These are phyloP conservation scores for Incumbomyces delicatus DNA, from an alignment of 2,329 filamentous ascomycete genomes.

Conservation along the genomic window DNA sequence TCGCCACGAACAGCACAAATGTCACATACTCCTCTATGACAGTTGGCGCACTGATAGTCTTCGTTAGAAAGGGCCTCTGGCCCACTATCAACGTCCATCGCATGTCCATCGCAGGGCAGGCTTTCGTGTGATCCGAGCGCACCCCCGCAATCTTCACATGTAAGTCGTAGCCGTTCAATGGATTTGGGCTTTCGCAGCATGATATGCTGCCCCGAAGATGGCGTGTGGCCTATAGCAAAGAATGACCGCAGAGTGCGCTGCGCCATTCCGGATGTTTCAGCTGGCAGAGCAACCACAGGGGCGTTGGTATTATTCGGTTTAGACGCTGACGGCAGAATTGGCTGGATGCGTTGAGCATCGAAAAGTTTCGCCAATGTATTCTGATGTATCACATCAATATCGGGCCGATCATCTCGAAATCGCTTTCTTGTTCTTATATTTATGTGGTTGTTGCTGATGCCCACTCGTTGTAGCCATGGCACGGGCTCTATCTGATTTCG, in stretches of 20 bases:
- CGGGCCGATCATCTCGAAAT: slow-evolving; percentile 48
- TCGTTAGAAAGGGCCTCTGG: not conserved
- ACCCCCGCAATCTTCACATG: slow-evolving; percentile 4
- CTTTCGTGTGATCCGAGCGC: not conserved
- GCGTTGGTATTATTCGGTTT: no score
- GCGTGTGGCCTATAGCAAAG: slow-evolving; percentile 4
- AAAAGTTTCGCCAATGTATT: slow-evolving; percentile 18
- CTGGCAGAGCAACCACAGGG: not conserved
- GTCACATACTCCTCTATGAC: slow-evolving; percentile 3
- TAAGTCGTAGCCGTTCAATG: not conserved
- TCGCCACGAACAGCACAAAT: slow-evolving; percentile 8
- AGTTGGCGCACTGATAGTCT: slow-evolving; percentile 4
- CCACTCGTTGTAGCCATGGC: not conserved
- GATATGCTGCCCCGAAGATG: not conserved
- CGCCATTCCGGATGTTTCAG: not conserved
- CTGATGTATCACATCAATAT: slow-evolving; percentile 39
- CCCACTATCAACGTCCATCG: slow-evolving; percentile 2
- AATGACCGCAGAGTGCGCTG: slow-evolving; percentile 15
- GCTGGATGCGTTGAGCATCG: slow-evolving; percentile 11
- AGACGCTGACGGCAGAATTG: no score
- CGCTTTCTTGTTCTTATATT: slow-evolving; percentile 50
- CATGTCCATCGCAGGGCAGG: not conserved
- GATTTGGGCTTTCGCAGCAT: not conserved
- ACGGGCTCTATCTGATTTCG: not conserved
- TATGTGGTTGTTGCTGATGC: slow-evolving; percentile 28